phyloP scores from a whole-genome alignment of 768 basidiomycete species.

The Leucocoprinus leucothites region DNA sequence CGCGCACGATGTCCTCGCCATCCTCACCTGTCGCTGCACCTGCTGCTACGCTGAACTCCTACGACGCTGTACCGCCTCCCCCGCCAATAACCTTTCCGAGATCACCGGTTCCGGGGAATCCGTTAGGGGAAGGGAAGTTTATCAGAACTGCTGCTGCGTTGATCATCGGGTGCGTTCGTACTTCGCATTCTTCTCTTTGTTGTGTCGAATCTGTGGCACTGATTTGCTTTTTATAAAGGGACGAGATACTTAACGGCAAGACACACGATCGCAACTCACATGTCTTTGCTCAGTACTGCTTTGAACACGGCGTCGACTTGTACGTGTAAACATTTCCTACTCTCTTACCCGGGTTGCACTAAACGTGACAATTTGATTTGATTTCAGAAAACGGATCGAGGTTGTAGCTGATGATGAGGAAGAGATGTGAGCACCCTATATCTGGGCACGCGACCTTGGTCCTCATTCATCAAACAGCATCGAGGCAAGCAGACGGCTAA shows the following conservation, averaged over 20 bases:
- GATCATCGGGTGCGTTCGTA: conserved; percentile 60
- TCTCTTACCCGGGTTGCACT: conserved; percentile 21
- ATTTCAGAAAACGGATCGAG: conserved; percentile 76
- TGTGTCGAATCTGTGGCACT: neutral
- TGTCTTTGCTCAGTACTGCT: conserved; percentile 85
- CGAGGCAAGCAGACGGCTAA: conserved; percentile 83
- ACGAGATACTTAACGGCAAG: conserved; percentile 93
- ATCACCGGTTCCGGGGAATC: conserved; percentile 61
- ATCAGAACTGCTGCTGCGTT: conserved; percentile 75
- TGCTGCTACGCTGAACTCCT: conserved; percentile 12
- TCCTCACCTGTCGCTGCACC: conserved; percentile 24
- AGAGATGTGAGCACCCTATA: conserved; percentile 79
- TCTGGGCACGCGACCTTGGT: neutral
- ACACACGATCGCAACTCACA: conserved; percentile 82
- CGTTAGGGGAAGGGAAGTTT: conserved; percentile 63
- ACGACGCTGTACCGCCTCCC: conserved; percentile 8
- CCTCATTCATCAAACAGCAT: conserved; percentile 40
- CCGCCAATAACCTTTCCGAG: conserved; percentile 38
- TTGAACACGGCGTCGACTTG: conserved; percentile 83
- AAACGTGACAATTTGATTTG: no score
- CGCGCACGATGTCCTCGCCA: conserved; percentile 8
- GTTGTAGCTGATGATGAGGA: conserved; percentile 89
- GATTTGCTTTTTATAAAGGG: conserved; percentile 38
- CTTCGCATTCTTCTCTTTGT: neutral
- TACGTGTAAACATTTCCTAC: conserved; percentile 28